phyloP scores from a whole-genome alignment of 1,139 yeast species.

The Nakaseomyces kungkrabaensis region DNA sequence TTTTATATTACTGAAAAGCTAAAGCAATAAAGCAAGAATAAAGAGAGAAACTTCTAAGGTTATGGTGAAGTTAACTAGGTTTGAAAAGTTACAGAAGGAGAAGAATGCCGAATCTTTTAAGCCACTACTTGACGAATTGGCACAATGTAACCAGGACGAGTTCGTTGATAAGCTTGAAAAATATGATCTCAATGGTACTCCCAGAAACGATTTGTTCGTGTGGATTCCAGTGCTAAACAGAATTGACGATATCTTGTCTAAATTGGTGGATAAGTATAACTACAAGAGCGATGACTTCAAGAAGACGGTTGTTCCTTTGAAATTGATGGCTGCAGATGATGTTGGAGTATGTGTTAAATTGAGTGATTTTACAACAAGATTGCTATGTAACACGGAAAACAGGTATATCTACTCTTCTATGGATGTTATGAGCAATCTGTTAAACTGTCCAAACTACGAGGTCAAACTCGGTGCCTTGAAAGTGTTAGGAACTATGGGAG shows the following conservation, averaged over 20 bases:
- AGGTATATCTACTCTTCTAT: conserved; percentile 58
- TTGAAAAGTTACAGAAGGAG: conserved; percentile 26
- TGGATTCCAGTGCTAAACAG: conserved; percentile 73
- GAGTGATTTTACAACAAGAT: conserved; percentile 49
- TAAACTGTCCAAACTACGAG: conserved; percentile 50
- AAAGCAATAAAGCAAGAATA: too few relatives aligned
- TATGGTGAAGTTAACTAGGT: conserved; percentile 26
- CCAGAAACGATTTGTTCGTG: conserved; percentile 61
- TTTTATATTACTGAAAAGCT: too few relatives aligned
- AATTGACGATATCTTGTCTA: conserved; percentile 59
- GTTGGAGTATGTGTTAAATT: conserved; percentile 40
- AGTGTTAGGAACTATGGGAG: conserved; percentile 53
- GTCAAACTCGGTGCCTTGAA: conserved; percentile 55
- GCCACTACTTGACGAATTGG: conserved; percentile 26
- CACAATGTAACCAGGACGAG: conserved; percentile 14
- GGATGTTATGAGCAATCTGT: conserved; percentile 50
- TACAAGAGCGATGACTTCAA: conserved; percentile 22
- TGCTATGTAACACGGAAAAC: conserved; percentile 63
- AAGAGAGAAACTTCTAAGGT: too few relatives aligned
- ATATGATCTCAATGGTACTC: conserved; percentile 42
- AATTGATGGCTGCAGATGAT: conserved; percentile 40
- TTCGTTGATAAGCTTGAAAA: conserved; percentile 20
- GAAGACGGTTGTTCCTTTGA: conserved; percentile 39
- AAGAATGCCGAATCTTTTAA: conserved; percentile 23
- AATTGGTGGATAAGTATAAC: conserved; percentile 43